Percentiles rank a stretch among this genome's conserved stretches.
Evolutionary conservation across 306 rosid species (phyloP).

Genomic region (Fragaria ananassa): DNA sequence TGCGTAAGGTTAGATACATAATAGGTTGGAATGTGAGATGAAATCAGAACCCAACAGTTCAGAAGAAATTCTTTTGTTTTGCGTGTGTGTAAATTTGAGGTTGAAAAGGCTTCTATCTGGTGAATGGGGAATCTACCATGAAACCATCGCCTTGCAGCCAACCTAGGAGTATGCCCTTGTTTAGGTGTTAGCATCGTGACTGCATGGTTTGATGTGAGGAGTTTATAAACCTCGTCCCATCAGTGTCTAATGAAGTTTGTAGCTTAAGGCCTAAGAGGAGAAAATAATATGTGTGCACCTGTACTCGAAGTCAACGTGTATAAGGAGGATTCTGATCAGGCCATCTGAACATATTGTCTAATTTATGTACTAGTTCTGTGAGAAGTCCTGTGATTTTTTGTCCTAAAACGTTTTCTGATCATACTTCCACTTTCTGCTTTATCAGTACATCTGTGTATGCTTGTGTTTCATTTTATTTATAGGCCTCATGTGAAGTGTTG

Average conservation of each 20-base stretch:
- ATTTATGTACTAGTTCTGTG: background rate
- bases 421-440: background rate
- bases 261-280: constrained; percentile 53
- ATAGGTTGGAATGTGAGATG: background rate
- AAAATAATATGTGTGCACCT: constrained; percentile 80
- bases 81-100: background rate
- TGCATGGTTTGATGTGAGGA: constrained; percentile 26
- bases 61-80: background rate
- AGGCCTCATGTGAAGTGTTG: background rate
- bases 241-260: constrained; percentile 89
- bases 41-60: background rate
- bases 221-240: constrained; percentile 79
- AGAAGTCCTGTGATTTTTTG: background rate
- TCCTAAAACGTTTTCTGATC: background rate
- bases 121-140: too few relatives aligned
- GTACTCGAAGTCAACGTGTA: constrained; percentile 78
- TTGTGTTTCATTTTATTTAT: background rate
- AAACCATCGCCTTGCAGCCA: too few relatives aligned
- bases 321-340: constrained; percentile 40
- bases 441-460: background rate
- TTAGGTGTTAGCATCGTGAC: too few relatives aligned
- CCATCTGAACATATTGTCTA: background rate
- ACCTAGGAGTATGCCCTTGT: too few relatives aligned
- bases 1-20: background rate
- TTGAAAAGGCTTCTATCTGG: constrained; percentile 1